Conservation (phyloP, 2,329 filamentous ascomycete genomes). For the Colletotrichum noveboracense region DNA sequence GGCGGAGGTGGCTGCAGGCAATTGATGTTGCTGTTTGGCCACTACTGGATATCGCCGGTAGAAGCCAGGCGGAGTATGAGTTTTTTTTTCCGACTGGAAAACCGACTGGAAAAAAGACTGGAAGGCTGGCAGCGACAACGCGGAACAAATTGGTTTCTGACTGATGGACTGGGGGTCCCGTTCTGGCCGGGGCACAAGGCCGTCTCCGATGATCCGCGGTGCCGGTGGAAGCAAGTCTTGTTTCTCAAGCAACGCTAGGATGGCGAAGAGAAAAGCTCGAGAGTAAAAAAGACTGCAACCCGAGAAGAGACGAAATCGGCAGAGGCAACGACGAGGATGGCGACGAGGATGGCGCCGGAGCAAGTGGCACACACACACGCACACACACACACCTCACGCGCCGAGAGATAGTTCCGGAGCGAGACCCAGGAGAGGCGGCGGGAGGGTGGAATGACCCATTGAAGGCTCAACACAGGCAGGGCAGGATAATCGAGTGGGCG, state of each 20-base stretch:
- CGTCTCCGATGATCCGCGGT: constrained; percentile 9
- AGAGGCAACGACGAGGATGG: background rate
- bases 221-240: background rate
- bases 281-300: background rate
- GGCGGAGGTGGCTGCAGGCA: background rate
- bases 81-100: background rate
- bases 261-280: background rate
- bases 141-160: background rate
- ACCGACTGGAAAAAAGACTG: background rate
- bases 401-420: background rate
- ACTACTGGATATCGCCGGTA: background rate
- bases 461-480: background rate
- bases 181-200: background rate
- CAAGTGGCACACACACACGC: background rate
- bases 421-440: background rate
- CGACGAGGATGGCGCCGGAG: background rate
- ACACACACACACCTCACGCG: background rate
- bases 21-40: background rate
- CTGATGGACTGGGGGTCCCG: constrained; percentile 2
- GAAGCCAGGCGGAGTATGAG: background rate
- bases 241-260: background rate
- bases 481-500: background rate
- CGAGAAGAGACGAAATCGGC: background rate
- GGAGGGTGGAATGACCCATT: background rate
- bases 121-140: background rate